Evolutionary conservation across 768 basidiomycete species (phyloP).

Genomic region (Cytidiella melzeri): DNA sequence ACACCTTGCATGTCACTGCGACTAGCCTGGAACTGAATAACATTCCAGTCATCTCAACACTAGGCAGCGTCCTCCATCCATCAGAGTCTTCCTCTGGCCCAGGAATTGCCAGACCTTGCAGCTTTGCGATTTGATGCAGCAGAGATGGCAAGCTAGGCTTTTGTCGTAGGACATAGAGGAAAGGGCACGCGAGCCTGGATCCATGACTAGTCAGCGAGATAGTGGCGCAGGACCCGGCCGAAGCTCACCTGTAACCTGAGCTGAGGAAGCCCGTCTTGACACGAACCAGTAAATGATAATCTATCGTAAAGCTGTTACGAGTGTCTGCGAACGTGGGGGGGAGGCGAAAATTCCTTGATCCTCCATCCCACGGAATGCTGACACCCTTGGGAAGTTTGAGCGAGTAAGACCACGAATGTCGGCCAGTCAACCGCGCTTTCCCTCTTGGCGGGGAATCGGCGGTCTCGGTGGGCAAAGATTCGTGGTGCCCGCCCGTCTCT

Average conservation of each 20-base stretch:
- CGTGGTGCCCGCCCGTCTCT: slow-evolving; percentile 2
- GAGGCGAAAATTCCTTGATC: slow-evolving; percentile 11
- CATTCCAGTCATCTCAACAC: slow-evolving; percentile 7
- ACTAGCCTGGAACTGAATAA: slow-evolving; percentile 16
- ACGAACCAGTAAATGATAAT: slow-evolving; percentile 15
- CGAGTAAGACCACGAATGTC: slow-evolving; percentile 15
- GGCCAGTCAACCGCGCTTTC: slow-evolving; percentile 9
- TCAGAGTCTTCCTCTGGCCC: slow-evolving; percentile 18
- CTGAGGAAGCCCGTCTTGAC: slow-evolving; percentile 16
- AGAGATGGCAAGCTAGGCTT: slow-evolving; percentile 15
- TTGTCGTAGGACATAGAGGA: slow-evolving; percentile 15
- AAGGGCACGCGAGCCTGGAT: slow-evolving; percentile 12
- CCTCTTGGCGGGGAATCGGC: not conserved
- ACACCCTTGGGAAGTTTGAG: slow-evolving; percentile 17
- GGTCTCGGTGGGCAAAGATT: slow-evolving; percentile 1
- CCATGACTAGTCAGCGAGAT: not conserved
- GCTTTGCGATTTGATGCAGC: slow-evolving; percentile 18
- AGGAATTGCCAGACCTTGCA: slow-evolving; percentile 9
- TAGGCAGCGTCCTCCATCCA: slow-evolving; percentile 16
- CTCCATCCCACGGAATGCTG: slow-evolving; percentile 6
- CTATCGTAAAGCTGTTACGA: slow-evolving; percentile 4
- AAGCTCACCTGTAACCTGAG: slow-evolving; percentile 14
- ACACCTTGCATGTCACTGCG: slow-evolving; percentile 12
- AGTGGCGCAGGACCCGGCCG: not conserved
- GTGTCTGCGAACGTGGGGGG: slow-evolving; percentile 16